Percentiles rank a stretch among this genome's conserved stretches.
Evolutionary conservation across 495 filamentous ascomycete species (phyloP).

Genomic region (Penicillium chermesinum): DNA sequence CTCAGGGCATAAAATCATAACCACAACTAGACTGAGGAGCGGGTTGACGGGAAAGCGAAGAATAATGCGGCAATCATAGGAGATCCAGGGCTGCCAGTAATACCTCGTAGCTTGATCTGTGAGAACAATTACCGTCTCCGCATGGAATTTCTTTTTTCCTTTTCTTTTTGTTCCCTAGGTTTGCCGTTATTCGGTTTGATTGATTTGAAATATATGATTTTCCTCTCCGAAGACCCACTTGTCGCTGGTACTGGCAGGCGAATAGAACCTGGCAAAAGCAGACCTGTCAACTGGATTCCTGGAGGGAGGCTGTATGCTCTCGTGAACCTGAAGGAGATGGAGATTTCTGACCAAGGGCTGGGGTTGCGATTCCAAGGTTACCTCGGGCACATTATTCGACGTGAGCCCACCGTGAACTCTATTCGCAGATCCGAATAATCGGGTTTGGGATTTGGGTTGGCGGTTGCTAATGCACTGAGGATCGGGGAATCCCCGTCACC

Average conservation of each 20-base stretch:
- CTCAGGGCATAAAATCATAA: too few species aligned
- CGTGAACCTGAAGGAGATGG: too few species aligned
- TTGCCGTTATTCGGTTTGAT: background rate
- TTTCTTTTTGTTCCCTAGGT: background rate
- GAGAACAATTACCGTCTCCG: background rate
- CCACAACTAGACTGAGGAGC: too few species aligned
- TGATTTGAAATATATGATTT: background rate
- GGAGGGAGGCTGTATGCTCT: background rate
- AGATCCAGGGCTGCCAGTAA: background rate
- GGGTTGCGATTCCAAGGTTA: too few species aligned
- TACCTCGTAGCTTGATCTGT: background rate
- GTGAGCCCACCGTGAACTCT: too few species aligned
- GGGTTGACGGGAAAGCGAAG: too few species aligned
- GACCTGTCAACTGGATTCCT: slow-evolving; percentile 21
- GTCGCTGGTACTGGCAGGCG: background rate
- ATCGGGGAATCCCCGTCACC: background rate
- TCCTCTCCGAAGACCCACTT: background rate
- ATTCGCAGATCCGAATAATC: background rate
- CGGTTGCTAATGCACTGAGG: too few species aligned
- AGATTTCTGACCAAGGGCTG: background rate
- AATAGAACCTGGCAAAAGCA: slow-evolving; percentile 4
- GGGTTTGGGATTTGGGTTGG: too few species aligned
- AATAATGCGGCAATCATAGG: background rate
- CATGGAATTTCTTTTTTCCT: background rate
- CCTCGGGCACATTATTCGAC: too few species aligned